Base-by-base conservation (phyloP, 1,284 basidiomycete genomes). In the Cystobasidiaceae sp. region DNA sequence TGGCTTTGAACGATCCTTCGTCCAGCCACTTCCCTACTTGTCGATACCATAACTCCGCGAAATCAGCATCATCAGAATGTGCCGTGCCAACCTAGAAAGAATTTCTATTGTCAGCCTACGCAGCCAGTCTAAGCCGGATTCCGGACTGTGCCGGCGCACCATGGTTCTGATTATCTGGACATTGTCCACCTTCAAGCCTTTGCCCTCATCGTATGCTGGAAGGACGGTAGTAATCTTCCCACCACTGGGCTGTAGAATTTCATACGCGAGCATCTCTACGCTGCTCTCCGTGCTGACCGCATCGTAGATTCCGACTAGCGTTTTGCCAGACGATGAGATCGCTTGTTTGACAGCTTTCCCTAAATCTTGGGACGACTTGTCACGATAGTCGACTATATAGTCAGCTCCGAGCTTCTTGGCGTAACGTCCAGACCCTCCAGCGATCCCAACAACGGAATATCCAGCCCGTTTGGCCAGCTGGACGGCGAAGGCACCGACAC, bases 381-480 rank as follows among this genome's bases (percentile, higher is more conserved):
- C 23, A 52, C 77, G 72, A 64, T 75, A 75, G 54, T 75, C 74
- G 50, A 75, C 63, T 7, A 73, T 49, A 13, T 67, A 68, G 66
- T 75, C 73, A 8, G 70, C 70, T 25, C 75, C 75, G 43, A 73
- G 67, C 1, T 50, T 45, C 25, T 50, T 56, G 0, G 72, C 67
- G 41, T 71, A 66, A 7, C 63, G 67, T 7, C 45, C 30, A 4
- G 70, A 69, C 3, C 55, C 15, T 23, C 75, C 74, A 0, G 74
- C 75, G 7, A 77, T 71, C 8, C 73, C 77, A 27, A 77, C 69
- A 17, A 77, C 71, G 28, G 69, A 59, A 56, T 70, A 68, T 7
- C 71, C 73, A 0, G 71, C 60, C 19, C 68, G 68, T 45, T 74
- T 75, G 39, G 74, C 73, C 11, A 78, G 72, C 68, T 77, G 77